Evolutionary conservation across 1,284 basidiomycete species (phyloP).

Genomic region (Boletus holoroseus): DNA sequence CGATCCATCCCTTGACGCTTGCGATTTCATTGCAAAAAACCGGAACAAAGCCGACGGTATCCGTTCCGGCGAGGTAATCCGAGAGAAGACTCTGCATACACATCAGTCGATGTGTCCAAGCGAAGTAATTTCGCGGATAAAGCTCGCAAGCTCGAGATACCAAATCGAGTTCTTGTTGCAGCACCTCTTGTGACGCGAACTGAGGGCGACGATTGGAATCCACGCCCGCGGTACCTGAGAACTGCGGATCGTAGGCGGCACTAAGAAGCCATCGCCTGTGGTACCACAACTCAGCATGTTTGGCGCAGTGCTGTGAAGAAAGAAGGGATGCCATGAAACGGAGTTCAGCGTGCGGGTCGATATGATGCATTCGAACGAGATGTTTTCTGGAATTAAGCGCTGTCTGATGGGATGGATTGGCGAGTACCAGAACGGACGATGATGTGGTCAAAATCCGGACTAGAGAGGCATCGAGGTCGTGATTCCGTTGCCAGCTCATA

Average conservation of each 20-base stretch:
- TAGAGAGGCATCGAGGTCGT: conserved; percentile 4
- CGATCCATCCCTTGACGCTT: conserved; percentile 46
- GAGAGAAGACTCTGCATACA: conserved; percentile 33
- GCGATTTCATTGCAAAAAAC: conserved; percentile 38
- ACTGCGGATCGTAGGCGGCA: conserved; percentile 19
- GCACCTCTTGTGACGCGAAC: conserved; percentile 26
- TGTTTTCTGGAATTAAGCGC: conserved; percentile 56
- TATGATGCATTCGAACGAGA: conserved; percentile 36
- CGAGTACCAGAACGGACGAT: conserved; percentile 49
- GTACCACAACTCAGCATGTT: conserved; percentile 62
- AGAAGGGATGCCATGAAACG: conserved; percentile 44
- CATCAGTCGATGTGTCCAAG: conserved; percentile 55
- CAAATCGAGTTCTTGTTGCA: conserved; percentile 44
- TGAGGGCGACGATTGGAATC: conserved; percentile 2
- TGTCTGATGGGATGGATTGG: conserved; percentile 63
- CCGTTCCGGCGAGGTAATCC: conserved; percentile 6
- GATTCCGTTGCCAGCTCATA: neutral
- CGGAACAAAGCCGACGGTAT: conserved; percentile 23
- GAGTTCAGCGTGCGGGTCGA: conserved; percentile 44
- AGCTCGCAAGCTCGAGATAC: conserved; percentile 46
- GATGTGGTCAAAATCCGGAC: conserved; percentile 26
- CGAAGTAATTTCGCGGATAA: conserved; percentile 65
- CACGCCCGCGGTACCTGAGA: neutral
- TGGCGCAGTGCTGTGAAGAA: conserved; percentile 48
- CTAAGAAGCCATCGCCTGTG: conserved; percentile 59